Evolutionary conservation across 2,329 filamentous ascomycete species (phyloP), one percentile per base, ranked within the genome.

Genomic region (Harringtonia lauricola): DNA sequence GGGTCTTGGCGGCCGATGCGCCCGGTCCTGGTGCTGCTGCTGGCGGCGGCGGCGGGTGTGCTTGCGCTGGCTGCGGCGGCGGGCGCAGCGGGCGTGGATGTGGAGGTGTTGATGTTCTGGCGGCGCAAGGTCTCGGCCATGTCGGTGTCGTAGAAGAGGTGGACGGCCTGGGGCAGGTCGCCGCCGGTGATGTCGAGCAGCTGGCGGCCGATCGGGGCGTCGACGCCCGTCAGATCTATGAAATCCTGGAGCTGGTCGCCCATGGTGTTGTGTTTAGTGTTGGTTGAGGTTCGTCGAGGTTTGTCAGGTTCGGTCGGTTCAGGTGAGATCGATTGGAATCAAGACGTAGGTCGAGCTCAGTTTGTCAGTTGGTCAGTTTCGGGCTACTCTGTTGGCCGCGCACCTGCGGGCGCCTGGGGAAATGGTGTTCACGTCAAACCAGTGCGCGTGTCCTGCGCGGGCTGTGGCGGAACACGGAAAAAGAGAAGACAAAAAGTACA

Each of bases 141-240:
- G 39, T 90, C 88, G 36, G 84, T 92, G 57, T 94, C 87, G 62
- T 87, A 96, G 66, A 81, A 98, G 13, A 96, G 79, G 57, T 86
- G 79, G 54, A 95, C 81, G 22, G 92, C 92, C 57, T 90, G 83
- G 62, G 87, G 80, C 41, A 90, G 69, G 58, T 95, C 83, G 55
- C 81, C 81, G 53, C 86, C 83, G n/a, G 88, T 81, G 58, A 98
- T 75, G 54, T 84, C 76, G 39, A 96, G 75, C 62, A 94, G 95
- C 53, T 85, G 83, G 49, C 78, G 76, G 26, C 90, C 92, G 50
- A 89, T 78, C 51, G 81, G 72, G 24, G 81, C 73, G 49, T 72
- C 78, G 47, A 83, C 77, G 53, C 80, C 82, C 33, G 92, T 96
- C 60, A 98, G 84, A 63, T 74, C 72, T 56, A 80, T 79, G 61